A percentile compares a stretch with the other conserved stretches of the same genome.
Evolutionary conservation across 2,329 filamentous ascomycete genomes (phyloP).

Genomic region (Fusarium sp.): DNA sequence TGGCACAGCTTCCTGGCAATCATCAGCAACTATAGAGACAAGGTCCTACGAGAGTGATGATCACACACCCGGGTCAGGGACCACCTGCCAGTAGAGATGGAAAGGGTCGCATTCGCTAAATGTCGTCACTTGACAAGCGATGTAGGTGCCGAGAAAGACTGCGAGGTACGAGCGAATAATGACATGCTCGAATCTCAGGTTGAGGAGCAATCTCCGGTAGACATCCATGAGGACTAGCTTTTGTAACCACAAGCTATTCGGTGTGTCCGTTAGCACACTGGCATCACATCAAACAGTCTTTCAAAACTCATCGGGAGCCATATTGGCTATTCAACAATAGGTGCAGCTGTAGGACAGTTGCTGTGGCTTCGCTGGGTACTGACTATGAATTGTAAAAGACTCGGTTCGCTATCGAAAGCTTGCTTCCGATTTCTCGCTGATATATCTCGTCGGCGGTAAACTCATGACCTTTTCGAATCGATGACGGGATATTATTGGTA

Average conservation of each 20-base stretch:
- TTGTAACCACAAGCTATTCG: slow-evolving; percentile 32
- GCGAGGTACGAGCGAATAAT: slow-evolving; percentile 25
- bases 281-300: too few species aligned
- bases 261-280: background rate
- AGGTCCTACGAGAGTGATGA: too few species aligned
- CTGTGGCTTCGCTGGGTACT: background rate
- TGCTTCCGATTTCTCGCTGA: background rate
- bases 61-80: slow-evolving; percentile 24
- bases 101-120: slow-evolving; percentile 33
- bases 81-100: slow-evolving; percentile 35
- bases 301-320: too few species aligned
- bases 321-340: too few species aligned
- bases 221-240: slow-evolving; percentile 34
- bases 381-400: background rate
- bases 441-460: background rate
- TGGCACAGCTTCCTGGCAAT: slow-evolving; percentile 16
- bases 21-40: background rate
- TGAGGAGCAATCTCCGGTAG: slow-evolving; percentile 28
- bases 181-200: slow-evolving; percentile 16
- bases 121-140: slow-evolving; percentile 25
- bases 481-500: slow-evolving; percentile 22
- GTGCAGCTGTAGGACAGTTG: background rate
- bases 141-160: slow-evolving; percentile 30
- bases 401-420: background rate
- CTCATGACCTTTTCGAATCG: slow-evolving; percentile 1